A percentile compares a stretch with the other conserved stretches of the same genome.
Conservation (phyloP, 2,329 filamentous ascomycete genomes). For the Capronia coronata region DNA sequence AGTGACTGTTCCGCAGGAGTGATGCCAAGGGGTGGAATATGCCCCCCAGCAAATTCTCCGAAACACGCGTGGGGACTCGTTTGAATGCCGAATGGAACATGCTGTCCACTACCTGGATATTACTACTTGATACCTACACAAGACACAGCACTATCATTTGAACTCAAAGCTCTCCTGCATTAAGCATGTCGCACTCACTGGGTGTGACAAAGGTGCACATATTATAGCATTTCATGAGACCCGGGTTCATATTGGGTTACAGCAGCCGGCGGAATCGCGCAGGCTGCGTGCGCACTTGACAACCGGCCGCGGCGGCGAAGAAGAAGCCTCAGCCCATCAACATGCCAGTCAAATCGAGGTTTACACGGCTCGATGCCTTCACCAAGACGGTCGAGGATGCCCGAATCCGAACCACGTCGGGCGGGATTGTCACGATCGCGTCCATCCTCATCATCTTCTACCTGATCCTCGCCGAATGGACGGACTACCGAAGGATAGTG, state of each 20-base stretch:
- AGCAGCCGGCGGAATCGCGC: background rate
- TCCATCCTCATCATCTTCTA: conserved; percentile 84
- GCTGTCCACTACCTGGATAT: conserved; percentile 7
- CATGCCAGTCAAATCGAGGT: conserved; percentile 89
- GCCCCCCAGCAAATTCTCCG: background rate
- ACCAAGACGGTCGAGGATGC: conserved; percentile 99
- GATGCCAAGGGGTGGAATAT: background rate
- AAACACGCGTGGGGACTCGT: background rate
- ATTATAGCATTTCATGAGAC: background rate
- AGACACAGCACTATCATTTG: background rate
- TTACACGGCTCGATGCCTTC: conserved; percentile 95
- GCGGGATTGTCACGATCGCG: conserved; percentile 87
- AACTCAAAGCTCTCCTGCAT: background rate
- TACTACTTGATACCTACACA: background rate
- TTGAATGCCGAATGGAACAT: conserved; percentile 8
- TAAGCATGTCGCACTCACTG: conserved; percentile 1
- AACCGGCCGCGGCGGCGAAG: background rate
- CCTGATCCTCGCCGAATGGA: conserved; percentile 91
- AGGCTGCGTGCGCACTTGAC: background rate
- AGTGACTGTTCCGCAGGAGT: background rate
- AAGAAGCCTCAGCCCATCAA: conserved; percentile 6
- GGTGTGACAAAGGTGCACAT: background rate
- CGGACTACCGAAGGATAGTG: conserved; percentile 76
- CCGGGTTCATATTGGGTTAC: background rate
- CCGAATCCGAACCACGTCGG: conserved; percentile 87